Evolutionary conservation across 2,329 filamentous ascomycete genomes (phyloP).

Genomic region (Pseudopithomyces chartarum): DNA sequence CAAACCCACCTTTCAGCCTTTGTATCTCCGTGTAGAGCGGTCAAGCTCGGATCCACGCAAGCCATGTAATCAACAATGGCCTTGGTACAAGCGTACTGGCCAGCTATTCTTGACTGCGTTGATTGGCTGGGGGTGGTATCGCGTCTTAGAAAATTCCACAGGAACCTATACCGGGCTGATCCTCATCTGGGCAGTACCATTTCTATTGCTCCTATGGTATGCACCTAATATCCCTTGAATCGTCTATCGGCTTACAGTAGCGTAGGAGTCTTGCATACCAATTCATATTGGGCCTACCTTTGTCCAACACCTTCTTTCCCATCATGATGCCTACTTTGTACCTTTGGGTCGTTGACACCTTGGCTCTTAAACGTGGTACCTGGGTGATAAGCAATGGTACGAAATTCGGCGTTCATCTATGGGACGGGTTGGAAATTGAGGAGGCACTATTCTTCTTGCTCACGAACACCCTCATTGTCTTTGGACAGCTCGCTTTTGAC

Average conservation of each 20-base stretch:
- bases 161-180: constrained; percentile 74
- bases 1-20: constrained; percentile 64
- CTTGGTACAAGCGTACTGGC: constrained; percentile 52
- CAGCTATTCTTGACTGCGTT: constrained; percentile 55
- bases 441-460: constrained; percentile 75
- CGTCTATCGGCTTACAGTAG: constrained; percentile 6
- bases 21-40: constrained; percentile 54
- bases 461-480: constrained; percentile 72
- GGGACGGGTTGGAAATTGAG: constrained; percentile 71
- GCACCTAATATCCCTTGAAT: background rate
- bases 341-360: constrained; percentile 73
- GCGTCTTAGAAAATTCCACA: constrained; percentile 53
- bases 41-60: constrained; percentile 21
- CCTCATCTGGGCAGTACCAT: constrained; percentile 69
- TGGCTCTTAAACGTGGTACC: constrained; percentile 69
- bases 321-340: constrained; percentile 70
- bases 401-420: constrained; percentile 67
- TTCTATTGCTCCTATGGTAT: constrained; percentile 66
- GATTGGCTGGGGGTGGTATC: constrained; percentile 52
- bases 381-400: constrained; percentile 73
- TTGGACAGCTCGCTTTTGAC: constrained; percentile 71
- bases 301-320: constrained; percentile 61
- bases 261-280: constrained; percentile 63
- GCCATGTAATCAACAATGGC: constrained; percentile 41
- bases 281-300: constrained; percentile 66